Base-by-base conservation (phyloP, 257 asterid genomes). In the Forsythia viridissima region DNA sequence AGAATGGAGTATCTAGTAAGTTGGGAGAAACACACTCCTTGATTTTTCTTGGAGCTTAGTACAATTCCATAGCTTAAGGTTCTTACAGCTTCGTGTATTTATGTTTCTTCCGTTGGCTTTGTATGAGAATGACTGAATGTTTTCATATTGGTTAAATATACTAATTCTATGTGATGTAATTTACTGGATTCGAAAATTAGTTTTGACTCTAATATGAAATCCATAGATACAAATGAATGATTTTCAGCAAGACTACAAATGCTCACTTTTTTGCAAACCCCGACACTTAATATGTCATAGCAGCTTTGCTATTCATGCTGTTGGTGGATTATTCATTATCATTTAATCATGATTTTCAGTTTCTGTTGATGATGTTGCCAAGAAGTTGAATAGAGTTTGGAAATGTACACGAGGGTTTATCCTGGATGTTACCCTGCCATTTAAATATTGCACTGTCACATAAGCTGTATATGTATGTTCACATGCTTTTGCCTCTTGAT, bases 1-100 rank as follows among this genome's bases (percentile, higher is more conserved):
- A 43, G 41, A 70, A 46, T 2, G 68, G 65, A 73, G 21, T 21
- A 63, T 52, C 72, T 63, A 51, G 79, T 65, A 52, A 76, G 65
- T 44, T 69, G 59, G 68, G 43, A 43, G 24, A 65, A 41, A 39
- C 66, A 38, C 9, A 67, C 13, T 42, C 55, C 69, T 52, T 51
- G 68, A 72, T 76, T 43, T 30, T 76, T 76, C 65, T 57, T 77
- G 84, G 57, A 78, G 71, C 51, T 74, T 71, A 30, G 48, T 73
- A 59, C 55, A 70, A 73, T 73, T 71, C 42, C 48, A 66, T 67
- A 61, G 69, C 75, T 52, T 65, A 77, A 78, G 74, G 82, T 82
- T 57, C 77, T 80, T 48, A 30, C 70, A 75, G 57, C 70, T 74
- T 42, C 73, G 76, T 30, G 34, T 30, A 30, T 30, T 30, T 30